Percentiles rank a stretch among this genome's conserved stretches.
Evolutionary conservation across 75 land plant species (phyloP).

Genomic region (Gnetum montanum): DNA sequence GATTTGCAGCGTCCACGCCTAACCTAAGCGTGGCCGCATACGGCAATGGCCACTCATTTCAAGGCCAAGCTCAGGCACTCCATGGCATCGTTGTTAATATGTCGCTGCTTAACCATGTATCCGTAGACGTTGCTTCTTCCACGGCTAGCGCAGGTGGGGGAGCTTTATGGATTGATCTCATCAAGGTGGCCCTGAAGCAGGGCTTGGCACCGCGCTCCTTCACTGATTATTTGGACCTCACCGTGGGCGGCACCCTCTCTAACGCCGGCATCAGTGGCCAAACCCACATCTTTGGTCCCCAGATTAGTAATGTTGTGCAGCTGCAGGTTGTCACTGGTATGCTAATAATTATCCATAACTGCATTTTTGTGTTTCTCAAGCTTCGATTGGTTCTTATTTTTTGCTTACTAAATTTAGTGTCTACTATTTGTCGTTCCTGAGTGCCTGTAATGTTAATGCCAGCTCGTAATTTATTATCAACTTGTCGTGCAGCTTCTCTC

Average conservation of each 20-base stretch:
- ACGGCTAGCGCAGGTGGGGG: slow-evolving; percentile 42
- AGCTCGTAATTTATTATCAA: no score
- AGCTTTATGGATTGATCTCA: slow-evolving; percentile 49
- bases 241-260: slow-evolving; percentile 61
- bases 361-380: not conserved
- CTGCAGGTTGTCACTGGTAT: slow-evolving; percentile 59
- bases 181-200: slow-evolving; percentile 18
- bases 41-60: slow-evolving; percentile 82
- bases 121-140: no score
- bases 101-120: slow-evolving; percentile 14
- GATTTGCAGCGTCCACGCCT: slow-evolving; percentile 20
- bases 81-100: slow-evolving; percentile 73
- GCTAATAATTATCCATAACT: no score
- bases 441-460: no score
- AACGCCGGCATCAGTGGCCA: slow-evolving; percentile 72
- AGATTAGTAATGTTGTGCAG: slow-evolving; percentile 49
- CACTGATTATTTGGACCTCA: slow-evolving; percentile 59
- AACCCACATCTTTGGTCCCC: slow-evolving; percentile 52
- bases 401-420: not conserved
- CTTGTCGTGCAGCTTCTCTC: no score
- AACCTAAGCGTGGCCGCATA: slow-evolving; percentile 62
- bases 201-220: slow-evolving; percentile 57
- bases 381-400: not conserved
- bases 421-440: not conserved
- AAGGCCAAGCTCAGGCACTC: slow-evolving; percentile 73